These are phyloP conservation scores for Pseudoneurospora amorphoporcata DNA, from an alignment of 495 filamentous ascomycete species.

Conservation along the genomic window DNA sequence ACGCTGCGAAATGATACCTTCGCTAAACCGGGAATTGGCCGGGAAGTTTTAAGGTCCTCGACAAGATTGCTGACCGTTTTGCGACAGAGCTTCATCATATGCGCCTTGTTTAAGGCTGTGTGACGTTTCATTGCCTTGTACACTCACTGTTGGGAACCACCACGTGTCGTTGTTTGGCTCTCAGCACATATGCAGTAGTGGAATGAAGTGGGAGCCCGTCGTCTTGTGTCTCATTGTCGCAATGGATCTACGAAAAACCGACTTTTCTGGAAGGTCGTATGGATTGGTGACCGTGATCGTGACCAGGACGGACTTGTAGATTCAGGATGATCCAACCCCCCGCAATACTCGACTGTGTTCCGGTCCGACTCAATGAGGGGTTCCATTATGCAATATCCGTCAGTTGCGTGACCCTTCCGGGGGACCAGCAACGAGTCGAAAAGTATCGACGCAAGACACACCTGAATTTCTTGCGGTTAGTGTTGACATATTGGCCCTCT, in stretches of 20 bases:
- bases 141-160: background rate
- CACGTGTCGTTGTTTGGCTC: constrained; percentile 1
- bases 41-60: background rate
- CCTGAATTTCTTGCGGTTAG: background rate
- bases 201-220: background rate
- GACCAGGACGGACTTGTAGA: background rate
- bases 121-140: background rate
- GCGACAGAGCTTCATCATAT: background rate
- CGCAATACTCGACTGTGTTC: background rate
- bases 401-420: background rate
- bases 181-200: background rate
- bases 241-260: background rate
- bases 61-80: background rate
- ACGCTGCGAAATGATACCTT: background rate
- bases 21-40: background rate
- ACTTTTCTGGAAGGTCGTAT: background rate
- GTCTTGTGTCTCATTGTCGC: background rate
- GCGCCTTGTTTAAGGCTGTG: background rate
- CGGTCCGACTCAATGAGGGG: background rate
- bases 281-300: background rate
- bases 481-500: background rate
- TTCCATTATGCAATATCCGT: background rate
- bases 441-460: background rate
- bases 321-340: background rate
- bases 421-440: background rate